Evolutionary conservation across 1,284 basidiomycete genomes (phyloP), one percentile per base, ranked within the genome.

Genomic region (Vanrija pseudolonga): DNA sequence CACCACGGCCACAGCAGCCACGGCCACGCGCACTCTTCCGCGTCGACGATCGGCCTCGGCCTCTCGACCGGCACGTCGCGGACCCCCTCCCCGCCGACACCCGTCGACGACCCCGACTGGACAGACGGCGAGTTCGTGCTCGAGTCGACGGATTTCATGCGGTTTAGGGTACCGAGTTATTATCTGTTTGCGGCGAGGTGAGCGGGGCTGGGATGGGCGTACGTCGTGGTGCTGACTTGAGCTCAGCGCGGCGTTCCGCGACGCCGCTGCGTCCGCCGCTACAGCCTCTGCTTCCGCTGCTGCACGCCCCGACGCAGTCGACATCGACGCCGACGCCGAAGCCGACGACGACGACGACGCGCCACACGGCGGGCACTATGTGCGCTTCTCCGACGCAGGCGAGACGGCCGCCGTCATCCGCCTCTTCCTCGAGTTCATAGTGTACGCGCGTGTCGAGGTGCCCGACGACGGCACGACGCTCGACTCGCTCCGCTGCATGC

Each of bases 401-500:
- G 57, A 59, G 40, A 39, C 28, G 1, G 50, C 57, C 3, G 47
- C 43, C 5, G 53, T 59, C 11, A 28, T 59, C 18, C 37, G 46
- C 39, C 50, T 59, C 36, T 59, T 55, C 44, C 44, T 59, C 11
- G 52, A 51, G 26, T 59, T 59, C 23, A 36, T 43, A 1, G 47
- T 46, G 17, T 43, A 51, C 23, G 53, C 46, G 17, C 36, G 45
- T 22, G 45, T 59, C 39, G 24, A 22, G 4, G 44, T 59, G 2
- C 57, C 57, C 11, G 57, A 52, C 32, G 57, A 59, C 47, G 57
- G 57, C 11, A 59, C 57, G 43, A 59, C 57, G 39, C 57, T 59
- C 4, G 45, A 42, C 19, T 18, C 22, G 3, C 50, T 59, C 12
- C 24, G 47, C 24, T 24, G 32, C 5, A 36, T 59, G 14, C 41